Evolutionary conservation across 169 alveolate species (phyloP), one percentile per base, ranked within the genome.

Genomic region (Cryptosporidium andersoni): DNA sequence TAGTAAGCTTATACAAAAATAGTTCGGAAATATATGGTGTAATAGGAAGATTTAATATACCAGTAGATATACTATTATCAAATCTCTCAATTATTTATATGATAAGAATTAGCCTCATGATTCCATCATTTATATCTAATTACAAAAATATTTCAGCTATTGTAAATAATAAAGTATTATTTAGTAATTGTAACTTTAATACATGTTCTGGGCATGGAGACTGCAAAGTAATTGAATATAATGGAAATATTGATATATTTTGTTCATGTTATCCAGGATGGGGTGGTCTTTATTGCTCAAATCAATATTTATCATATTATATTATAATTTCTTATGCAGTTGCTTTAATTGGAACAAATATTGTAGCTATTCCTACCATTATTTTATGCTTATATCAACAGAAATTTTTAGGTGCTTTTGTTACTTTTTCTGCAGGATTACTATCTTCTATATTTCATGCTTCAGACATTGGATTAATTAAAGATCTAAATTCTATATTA

Each of bases 201-300:
- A 74, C 85, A 2, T 74, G 85, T 2, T 74, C 85, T 12, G 67
- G 85, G 11, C 85, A 74, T 60, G 85, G 85, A 16, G 85, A 74
- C 40, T 74, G 85, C 9, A 45, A 51, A 2, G 7, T 74, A 2
- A 45, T 45, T 11, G 62, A 74, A 25, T 74, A 74, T n/a, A 55
- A 52, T 25, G 51, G 42, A 4, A 74, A 55, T 58, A 74, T 74
- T 11, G 60, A 74, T 42, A 74, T 74, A n/a, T 74, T 58, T 9
- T 74, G 85, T 43, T 74, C 85, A 1, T 74, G 85, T 25, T 74
- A 74, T 58, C 85, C 85, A 25, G 85, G 85, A 43, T 74, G 85
- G 85, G 85, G 85, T 45, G 85, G 85, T 12, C 60, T 74, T 25
- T 74, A 74, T 45, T 74, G 85, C 40, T 53, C 85, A 39, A 47